Evolutionary conservation across 139 green algal genomes (phyloP), one percentile per base, ranked within the genome.

Genomic region (Haematococcus lacustris): DNA sequence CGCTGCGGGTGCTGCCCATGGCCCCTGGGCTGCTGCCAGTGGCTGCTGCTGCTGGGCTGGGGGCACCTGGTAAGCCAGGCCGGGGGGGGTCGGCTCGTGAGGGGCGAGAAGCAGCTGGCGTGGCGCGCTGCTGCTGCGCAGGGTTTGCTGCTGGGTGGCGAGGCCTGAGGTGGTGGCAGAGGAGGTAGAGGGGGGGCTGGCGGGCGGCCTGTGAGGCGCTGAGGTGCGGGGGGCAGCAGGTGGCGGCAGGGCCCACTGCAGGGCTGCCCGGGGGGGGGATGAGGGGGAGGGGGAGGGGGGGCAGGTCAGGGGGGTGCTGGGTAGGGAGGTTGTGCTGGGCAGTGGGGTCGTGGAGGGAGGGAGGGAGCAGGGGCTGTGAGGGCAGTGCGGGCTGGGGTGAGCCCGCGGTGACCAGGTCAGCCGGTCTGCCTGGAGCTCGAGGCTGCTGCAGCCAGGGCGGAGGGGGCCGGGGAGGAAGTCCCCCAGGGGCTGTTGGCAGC

Each of bases 1-100:
- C 40, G 41, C 37, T 61, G 35, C 30, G n/a, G 41, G 21, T 34
- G 35, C 37, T 63, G 71, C 62, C 62, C 50, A 35, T 71, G 66
- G 21, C 32, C 30, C 66, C 41, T 30, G 30, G 23, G 21, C 17
- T 47, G 62, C 62, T 68, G 21, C 33, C 64, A 7, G 25, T 23
- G 5, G 62, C 32, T 68, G 4, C 62, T 68, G 62, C 23, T 68
- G 33, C 23, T 66, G 6, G 59, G 13, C 21, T 34, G 28, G 25
- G 59, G 13, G 59, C 26, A 35, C 17, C 26, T 38, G 28, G 6
- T 17, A 38, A 37, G 25, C 17, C 26, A 38, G 59, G 59, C 25
- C 59, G 6, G 17, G 63, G 32, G 23, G 32, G 34, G 32, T 50
- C 47, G 63, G 32, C 33, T 70, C 6, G 63, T 32, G 26, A 26